Percentiles rank a stretch among this genome's conserved stretches.
These are phyloP conservation scores for Venturia carpophila DNA, from an alignment of 2,329 filamentous ascomycete species.

Conservation along the genomic window DNA sequence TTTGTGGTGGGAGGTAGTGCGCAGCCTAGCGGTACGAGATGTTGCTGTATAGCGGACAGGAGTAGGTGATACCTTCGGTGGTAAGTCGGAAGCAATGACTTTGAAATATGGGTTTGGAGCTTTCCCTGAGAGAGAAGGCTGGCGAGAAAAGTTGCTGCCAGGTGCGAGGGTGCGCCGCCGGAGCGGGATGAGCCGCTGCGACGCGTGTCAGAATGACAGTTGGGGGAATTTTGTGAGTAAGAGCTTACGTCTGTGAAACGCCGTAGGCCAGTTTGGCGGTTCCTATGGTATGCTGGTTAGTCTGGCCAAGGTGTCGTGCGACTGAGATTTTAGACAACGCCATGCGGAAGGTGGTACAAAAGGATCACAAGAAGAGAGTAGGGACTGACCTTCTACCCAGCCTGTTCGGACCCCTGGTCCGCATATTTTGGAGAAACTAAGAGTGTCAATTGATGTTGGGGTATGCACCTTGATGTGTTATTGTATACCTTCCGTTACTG, in stretches of 20 bases:
- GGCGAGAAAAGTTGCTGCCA: slow-evolving; percentile 50
- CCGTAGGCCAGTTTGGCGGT: slow-evolving; percentile 53
- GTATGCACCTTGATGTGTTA: background rate
- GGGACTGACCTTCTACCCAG: slow-evolving; percentile 62
- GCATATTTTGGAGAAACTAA: slow-evolving; percentile 80
- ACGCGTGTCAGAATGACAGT: slow-evolving; percentile 4
- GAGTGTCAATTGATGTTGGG: background rate
- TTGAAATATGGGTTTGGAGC: slow-evolving; percentile 46
- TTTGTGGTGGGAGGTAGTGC: slow-evolving; percentile 26
- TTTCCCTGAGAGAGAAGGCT: slow-evolving; percentile 45
- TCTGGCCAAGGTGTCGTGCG: background rate
- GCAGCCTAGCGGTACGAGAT: slow-evolving; percentile 59
- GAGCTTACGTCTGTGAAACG: slow-evolving; percentile 49
- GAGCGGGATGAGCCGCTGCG: slow-evolving; percentile 49
- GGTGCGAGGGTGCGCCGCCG: slow-evolving; percentile 53
- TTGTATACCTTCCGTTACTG: slow-evolving; percentile 56
- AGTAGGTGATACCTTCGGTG: slow-evolving; percentile 47
- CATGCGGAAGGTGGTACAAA: background rate
- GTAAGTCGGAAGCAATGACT: slow-evolving; percentile 50
- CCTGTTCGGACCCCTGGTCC: slow-evolving; percentile 76
- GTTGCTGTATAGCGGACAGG: slow-evolving; percentile 48
- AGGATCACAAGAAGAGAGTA: background rate
- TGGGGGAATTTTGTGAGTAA: background rate
- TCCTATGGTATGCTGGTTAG: slow-evolving; percentile 23
- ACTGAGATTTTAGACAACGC: background rate